Percentiles rank a stretch among this genome's conserved stretches.
Conservation (phyloP, 1,284 basidiomycete species). For the Moesziomyces globuligerus region DNA sequence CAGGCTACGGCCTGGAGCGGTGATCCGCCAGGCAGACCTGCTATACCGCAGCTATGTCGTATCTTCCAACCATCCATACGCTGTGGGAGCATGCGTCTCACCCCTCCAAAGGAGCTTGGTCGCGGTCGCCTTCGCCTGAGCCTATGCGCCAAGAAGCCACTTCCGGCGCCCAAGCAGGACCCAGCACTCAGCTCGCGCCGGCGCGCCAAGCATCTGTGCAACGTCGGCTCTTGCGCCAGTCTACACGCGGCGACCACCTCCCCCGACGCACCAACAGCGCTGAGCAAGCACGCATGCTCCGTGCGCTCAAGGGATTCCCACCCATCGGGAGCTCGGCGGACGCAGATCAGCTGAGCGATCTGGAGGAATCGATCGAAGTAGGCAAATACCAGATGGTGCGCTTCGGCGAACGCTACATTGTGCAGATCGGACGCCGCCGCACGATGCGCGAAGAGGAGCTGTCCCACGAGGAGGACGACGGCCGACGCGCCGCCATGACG, state of each 20-base stretch:
- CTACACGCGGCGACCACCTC: constrained; percentile 53
- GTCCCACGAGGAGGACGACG: constrained; percentile 53
- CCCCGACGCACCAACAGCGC: constrained; percentile 39
- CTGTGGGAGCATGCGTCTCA: constrained; percentile 46
- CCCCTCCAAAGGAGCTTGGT: constrained; percentile 42
- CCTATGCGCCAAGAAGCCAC: constrained; percentile 12
- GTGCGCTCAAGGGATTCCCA: constrained; percentile 55
- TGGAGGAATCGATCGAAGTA: constrained; percentile 56
- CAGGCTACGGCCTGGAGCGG: not conserved
- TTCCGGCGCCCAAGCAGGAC: constrained; percentile 15
- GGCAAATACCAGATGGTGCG: constrained; percentile 53
- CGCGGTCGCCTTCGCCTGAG: constrained; percentile 41
- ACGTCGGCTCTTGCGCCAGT: constrained; percentile 35
- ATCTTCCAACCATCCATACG: constrained; percentile 37
- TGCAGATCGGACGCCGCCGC: constrained; percentile 56
- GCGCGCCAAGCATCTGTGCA: constrained; percentile 28
- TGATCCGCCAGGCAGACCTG: not conserved
- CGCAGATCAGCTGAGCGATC: constrained; percentile 61
- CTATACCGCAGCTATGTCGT: constrained; percentile 16
- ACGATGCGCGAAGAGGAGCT: constrained; percentile 59
- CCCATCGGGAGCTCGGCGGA: constrained; percentile 54
- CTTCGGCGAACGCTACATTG: constrained; percentile 58
- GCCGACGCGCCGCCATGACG: constrained; percentile 22
- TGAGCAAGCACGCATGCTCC: constrained; percentile 52
- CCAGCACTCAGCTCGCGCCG: constrained; percentile 26